Base-by-base conservation (phyloP, 768 basidiomycete genomes). In the Epithele typhae region DNA sequence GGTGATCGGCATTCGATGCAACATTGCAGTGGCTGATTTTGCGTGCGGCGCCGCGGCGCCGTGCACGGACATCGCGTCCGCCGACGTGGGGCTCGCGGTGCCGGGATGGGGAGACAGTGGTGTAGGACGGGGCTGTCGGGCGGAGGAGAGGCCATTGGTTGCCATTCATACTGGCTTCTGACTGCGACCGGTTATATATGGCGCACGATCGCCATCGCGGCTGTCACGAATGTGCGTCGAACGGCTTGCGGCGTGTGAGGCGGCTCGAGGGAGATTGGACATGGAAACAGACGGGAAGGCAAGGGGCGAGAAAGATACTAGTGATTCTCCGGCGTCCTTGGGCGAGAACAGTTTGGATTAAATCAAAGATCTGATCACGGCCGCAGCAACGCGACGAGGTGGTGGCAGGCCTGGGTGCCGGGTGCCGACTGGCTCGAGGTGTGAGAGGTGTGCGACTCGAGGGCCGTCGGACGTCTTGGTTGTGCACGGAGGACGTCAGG, bases 31-130 rank as follows among this genome's bases (percentile, higher is more conserved):
- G 32, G 67, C 78, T 25, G 71, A 75, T 48, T 62, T 81, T 18
- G 69, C 72, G 49, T 79, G 78, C 61, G 77, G 74, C 52, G 49
- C 73, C 1, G 72, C 69, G 5, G 75, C 64, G 24, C 71, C 70
- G 18, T 78, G 78, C 51, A 59, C 65, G 11, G 59, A 70, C 40
- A 67, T 79, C 17, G 53, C 57, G 1, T 79, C 78, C 55, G 35
- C 56, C 5, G 62, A 68, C 30, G 48, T 62, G 39, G 58, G 68
- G 37, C 64, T 78, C 18, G 45, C 54, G 12, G 60, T 69, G 9
- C 72, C 75, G 1, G 48, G 40, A 4, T 69, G 69, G 52, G 67
- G 40, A 52, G 63, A 5, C 61, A 69, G 5, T 55, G 59, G 38
- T 70, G 67, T 47, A 68, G 73, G 32, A 36, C n/a, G 67, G 63